Percentiles rank a stretch among this genome's conserved stretches.
These are phyloP conservation scores for Geum urbanum DNA, from an alignment of 306 rosid species.

Conservation along the genomic window DNA sequence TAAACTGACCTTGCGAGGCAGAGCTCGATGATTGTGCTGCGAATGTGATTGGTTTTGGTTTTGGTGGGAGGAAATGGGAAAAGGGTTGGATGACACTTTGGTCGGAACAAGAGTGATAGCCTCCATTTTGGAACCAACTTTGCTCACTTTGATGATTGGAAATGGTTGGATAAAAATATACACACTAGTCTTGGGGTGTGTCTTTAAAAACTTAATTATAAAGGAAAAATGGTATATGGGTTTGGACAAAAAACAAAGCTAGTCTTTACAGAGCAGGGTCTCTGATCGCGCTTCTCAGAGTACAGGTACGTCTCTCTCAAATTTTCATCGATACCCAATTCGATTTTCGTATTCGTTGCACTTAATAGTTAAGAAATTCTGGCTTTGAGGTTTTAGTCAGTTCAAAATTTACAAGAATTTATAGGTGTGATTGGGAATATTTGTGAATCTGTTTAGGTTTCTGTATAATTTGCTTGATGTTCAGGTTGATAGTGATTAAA, in stretches of 20 bases:
- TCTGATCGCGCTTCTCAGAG: slow-evolving; percentile 5
- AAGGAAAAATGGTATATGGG: neutral
- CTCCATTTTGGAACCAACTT: slow-evolving; percentile 1
- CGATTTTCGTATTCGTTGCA: neutral
- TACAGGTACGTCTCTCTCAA: slow-evolving; percentile 5
- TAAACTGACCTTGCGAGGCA: slow-evolving; percentile 32
- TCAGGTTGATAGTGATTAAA: neutral
- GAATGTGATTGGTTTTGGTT: slow-evolving; percentile 1
- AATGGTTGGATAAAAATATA: too few relatives aligned
- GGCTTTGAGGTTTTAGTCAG: neutral
- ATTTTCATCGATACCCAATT: neutral
- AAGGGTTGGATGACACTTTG: neutral
- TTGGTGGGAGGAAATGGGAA: slow-evolving; percentile 5
- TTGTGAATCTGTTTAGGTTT: neutral
- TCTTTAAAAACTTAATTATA: neutral
- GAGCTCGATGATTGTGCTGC: slow-evolving; percentile 16
- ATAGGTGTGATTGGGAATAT: neutral
- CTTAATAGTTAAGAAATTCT: neutral
- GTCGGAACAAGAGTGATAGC: neutral
- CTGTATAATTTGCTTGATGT: neutral
- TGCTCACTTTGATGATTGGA: too few relatives aligned
- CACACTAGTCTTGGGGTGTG: neutral
- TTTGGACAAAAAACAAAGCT: slow-evolving; percentile 3
- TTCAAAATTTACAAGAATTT: neutral
- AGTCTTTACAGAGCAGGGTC: neutral